These are phyloP conservation scores for Solanum bukasovii DNA, from an alignment of 257 asterid genomes.

Conservation along the genomic window DNA sequence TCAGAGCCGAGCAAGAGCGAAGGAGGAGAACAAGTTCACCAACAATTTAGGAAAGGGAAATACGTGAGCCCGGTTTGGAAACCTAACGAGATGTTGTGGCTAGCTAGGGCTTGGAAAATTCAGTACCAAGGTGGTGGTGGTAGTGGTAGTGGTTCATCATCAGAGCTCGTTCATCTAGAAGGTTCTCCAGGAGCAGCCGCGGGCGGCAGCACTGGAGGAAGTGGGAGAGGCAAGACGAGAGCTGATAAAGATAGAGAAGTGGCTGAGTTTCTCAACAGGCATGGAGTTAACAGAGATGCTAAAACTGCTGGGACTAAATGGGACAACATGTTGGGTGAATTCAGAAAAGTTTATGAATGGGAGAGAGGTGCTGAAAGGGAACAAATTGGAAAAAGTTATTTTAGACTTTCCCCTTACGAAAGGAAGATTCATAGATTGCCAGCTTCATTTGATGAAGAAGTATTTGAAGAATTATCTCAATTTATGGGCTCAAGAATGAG, in stretches of 20 bases:
- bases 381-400: conserved; percentile 32
- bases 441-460: conserved; percentile 46
- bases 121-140: conserved; percentile 23
- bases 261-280: conserved; percentile 27
- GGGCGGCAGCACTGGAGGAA: background rate
- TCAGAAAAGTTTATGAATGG: conserved; percentile 42
- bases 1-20: conserved; percentile 14
- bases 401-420: conserved; percentile 36
- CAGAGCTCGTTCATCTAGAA: background rate
- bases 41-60: conserved; percentile 35
- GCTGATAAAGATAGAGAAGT: conserved; percentile 41
- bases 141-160: conserved; percentile 1
- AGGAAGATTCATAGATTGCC: conserved; percentile 39
- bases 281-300: conserved; percentile 35
- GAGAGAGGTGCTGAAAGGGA: conserved; percentile 41
- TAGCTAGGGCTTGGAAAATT: conserved; percentile 41
- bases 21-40: conserved; percentile 15
- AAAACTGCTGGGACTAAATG: conserved; percentile 45
- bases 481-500: conserved; percentile 40
- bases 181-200: background rate
- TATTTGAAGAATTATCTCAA: conserved; percentile 37
- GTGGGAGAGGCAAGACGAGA: conserved; percentile 32
- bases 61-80: conserved; percentile 48
- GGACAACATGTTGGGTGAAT: conserved; percentile 48
- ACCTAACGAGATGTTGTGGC: conserved; percentile 44